Evolutionary conservation across 1,284 basidiomycete genomes (phyloP), one percentile per base, ranked within the genome.

Genomic region (Xerocomus amazonicus): DNA sequence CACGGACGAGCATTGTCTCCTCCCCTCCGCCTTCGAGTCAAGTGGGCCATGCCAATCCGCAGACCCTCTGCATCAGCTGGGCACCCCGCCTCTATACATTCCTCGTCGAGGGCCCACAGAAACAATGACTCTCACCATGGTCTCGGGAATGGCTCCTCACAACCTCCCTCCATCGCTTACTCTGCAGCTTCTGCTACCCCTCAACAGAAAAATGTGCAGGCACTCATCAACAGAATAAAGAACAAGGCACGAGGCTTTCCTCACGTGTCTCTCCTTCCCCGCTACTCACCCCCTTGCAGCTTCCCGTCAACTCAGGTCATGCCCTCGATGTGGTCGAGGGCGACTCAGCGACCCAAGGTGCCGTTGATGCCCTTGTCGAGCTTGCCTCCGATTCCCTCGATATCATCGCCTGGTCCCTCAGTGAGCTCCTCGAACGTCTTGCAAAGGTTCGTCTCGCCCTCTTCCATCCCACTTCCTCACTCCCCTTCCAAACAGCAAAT

Each of bases 291-390:
- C 45, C 23, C 44, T 35, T 38, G 9, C 19, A 95, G 92, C 77
- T 95, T n/a, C 92, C 92, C 50, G 86, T 82, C 61, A 80, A 90
- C 69, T 92, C 91, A 33, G 92, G 92, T 12, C 73, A 80, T 37
- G 73, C 83, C 26, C 67, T 94, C 42, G 81, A 83, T 57, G 77
- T 81, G 37, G 72, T 94, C 52, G 92, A 94, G 69, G 73, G 75
- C 7, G 90, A 94, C 67, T 72, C 76, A 34, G 81, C 86, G 2
- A 80, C 87, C 0, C 79, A 82, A 59, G 81, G 89, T 59, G 81
- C 87, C 6, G 81, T 93, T 36, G 79, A 87, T 57, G 82, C 89
- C 12, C 73, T 95, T 19, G 79, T 90, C n/a, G 83, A 90, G 43
- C 76, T 94, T 16, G 82, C 90, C 1, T 72, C 76, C 47, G 85